phyloP scores from a whole-genome alignment of 2,329 filamentous ascomycete species.

The Harringtonia lauricola region DNA sequence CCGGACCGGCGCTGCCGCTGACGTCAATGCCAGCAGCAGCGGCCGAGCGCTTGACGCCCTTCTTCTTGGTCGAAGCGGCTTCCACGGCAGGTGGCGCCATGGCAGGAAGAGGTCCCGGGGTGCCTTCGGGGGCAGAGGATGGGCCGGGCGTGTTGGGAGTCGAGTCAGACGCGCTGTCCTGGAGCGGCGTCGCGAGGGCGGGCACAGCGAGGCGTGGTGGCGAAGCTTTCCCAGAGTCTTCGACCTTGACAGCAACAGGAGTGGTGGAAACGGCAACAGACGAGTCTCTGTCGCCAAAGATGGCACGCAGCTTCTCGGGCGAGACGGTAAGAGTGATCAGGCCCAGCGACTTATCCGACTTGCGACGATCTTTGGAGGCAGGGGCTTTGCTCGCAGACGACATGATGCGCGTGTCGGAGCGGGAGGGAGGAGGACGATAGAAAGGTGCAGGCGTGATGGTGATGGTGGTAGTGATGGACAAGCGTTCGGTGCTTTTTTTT shows the following conservation, averaged over 20 bases:
- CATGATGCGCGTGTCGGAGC: constrained; percentile 17
- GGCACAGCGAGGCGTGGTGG: constrained; percentile 34
- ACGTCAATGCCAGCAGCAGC: constrained; percentile 45
- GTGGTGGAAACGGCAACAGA: constrained; percentile 19
- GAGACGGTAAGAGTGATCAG: constrained; percentile 43
- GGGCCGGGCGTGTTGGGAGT: constrained; percentile 43
- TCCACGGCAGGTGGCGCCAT: constrained; percentile 53
- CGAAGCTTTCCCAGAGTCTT: constrained; percentile 24
- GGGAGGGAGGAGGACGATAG: no score
- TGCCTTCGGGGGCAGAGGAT: constrained; percentile 32
- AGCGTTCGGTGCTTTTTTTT: constrained; percentile 1
- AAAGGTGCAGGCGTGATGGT: not conserved
- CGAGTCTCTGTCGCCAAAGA: constrained; percentile 24
- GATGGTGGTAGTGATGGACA: no score
- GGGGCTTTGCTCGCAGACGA: constrained; percentile 23
- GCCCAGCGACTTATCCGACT: constrained; percentile 22
- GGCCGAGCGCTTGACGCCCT: constrained; percentile 61
- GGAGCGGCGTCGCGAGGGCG: constrained; percentile 46
- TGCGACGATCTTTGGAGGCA: constrained; percentile 30
- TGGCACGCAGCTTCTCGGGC: constrained; percentile 36
- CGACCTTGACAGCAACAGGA: constrained; percentile 20
- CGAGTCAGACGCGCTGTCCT: constrained; percentile 48
- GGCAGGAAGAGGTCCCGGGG: constrained; percentile 36
- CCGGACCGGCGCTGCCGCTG: constrained; percentile 16
- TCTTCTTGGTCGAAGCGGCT: constrained; percentile 56